These are phyloP conservation scores for Trypanosoma brucei DNA, from an alignment of 208 protist species.

Conservation along the genomic window DNA sequence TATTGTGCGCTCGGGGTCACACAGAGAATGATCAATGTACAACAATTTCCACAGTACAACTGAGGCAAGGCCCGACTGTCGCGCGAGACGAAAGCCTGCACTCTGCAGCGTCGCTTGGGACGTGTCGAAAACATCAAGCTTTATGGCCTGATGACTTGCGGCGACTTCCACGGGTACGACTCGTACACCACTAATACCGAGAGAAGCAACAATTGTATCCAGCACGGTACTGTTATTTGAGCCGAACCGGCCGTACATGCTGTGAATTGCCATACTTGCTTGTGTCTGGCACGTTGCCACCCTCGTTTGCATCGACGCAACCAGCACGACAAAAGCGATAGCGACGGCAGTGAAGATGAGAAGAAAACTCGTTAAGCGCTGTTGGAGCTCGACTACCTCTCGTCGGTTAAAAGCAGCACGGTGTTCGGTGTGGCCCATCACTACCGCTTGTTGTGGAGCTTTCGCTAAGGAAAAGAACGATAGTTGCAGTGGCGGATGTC, in stretches of 20 bases:
- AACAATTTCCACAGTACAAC: slow-evolving; percentile 49
- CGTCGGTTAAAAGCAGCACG: slow-evolving; percentile 34
- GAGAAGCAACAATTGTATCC: slow-evolving; percentile 1
- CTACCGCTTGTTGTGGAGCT: not conserved
- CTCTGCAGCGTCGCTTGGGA: slow-evolving; percentile 5
- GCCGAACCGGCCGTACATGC: slow-evolving; percentile 25
- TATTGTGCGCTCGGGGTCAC: slow-evolving; percentile 37
- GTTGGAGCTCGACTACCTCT: slow-evolving; percentile 39
- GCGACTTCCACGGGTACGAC: not conserved
- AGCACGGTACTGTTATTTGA: slow-evolving; percentile 27
- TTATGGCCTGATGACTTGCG: slow-evolving; percentile 1
- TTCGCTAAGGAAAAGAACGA: not conserved
- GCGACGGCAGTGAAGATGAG: slow-evolving; percentile 65
- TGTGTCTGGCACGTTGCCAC: slow-evolving; percentile 67
- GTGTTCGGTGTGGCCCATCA: slow-evolving; percentile 47
- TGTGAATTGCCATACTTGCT: slow-evolving; percentile 38
- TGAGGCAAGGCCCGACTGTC: slow-evolving; percentile 19
- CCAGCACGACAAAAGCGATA: slow-evolving; percentile 47
- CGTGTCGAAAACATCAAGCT: slow-evolving; percentile 67
- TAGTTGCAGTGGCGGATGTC: not conserved
- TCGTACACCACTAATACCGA: slow-evolving; percentile 7
- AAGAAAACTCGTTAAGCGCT: slow-evolving; percentile 63
- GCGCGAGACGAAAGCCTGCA: slow-evolving; percentile 63
- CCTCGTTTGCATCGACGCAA: slow-evolving; percentile 56
- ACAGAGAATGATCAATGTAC: slow-evolving; percentile 52